Base-by-base conservation (phyloP, 2,329 filamentous ascomycete species). In the Purpureocillium takamizusanense region DNA sequence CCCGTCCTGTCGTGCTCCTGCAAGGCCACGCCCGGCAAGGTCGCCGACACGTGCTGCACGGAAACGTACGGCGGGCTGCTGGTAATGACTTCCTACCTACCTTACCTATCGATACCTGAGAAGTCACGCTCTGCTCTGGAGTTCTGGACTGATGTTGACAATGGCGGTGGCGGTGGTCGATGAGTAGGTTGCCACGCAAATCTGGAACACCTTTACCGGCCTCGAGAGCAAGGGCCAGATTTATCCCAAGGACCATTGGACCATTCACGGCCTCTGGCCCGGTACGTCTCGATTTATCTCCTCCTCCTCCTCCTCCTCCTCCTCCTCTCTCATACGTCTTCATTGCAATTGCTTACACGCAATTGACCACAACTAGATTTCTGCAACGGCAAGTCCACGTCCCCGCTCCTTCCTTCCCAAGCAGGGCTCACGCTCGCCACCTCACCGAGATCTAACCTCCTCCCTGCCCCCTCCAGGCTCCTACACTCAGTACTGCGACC, bases 401-500 rank as follows among this genome's bases (percentile, higher is more conserved):
- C n/a, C 7, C 4, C 15, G 27, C 11, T 9, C 7, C 15, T 9
- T 33, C 14, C 14, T 11, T 40, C 4, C 21, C n/a, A n/a, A n/a
- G n/a, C n/a, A n/a, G n/a, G n/a, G n/a, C n/a, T n/a, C n/a, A n/a
- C n/a, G n/a, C n/a, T n/a, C n/a, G n/a, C n/a, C n/a, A n/a, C n/a
- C n/a, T n/a, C n/a, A 25, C 10, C 21, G 5, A 32, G 32, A 43
- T 15, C n/a, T 13, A 14, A 66, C 23, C 11, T 21, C 33, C 8
- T 37, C 18, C 17, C n/a, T n/a, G n/a, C n/a, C 5, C 21, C 8
- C 12, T 46, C 61, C 67, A 59, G 74, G 76, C 34, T 70, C 67
- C 1, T 83, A 76, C 52, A 81, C 76, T 0, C 77, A 83, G 45
- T 84, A 81, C 57, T 83, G 79, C 58, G 79, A 83, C 50, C 53